Evolutionary conservation across 2,329 filamentous ascomycete species (phyloP).

Genomic region (Microdochium trichocladiopsis): DNA sequence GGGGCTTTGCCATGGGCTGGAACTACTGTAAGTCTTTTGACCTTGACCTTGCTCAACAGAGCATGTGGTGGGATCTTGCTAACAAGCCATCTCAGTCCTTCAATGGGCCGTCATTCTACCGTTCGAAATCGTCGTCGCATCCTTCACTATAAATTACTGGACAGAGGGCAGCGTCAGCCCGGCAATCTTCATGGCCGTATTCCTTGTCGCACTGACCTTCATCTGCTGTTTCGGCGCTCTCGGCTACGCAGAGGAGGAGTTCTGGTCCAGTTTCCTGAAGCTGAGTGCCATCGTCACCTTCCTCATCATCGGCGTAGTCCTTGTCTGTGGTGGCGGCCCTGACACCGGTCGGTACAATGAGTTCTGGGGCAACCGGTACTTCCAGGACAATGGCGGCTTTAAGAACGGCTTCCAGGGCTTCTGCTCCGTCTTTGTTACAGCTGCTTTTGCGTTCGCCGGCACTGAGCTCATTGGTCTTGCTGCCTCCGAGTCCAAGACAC

Average conservation of each 20-base stretch:
- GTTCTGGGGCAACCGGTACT: constrained; percentile 42
- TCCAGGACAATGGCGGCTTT: constrained; percentile 50
- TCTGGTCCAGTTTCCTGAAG: constrained; percentile 50
- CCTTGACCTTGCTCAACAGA: constrained; percentile 2
- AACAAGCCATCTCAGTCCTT: constrained; percentile 19
- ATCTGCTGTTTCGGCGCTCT: constrained; percentile 51
- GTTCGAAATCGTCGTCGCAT: constrained; percentile 40
- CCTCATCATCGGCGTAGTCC: constrained; percentile 54
- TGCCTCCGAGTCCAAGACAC: constrained; percentile 64
- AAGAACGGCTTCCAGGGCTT: constrained; percentile 69
- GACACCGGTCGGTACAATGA: constrained; percentile 32
- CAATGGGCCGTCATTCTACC: constrained; percentile 41
- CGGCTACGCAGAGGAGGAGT: constrained; percentile 54
- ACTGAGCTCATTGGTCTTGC: constrained; percentile 71
- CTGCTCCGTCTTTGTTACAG: constrained; percentile 65
- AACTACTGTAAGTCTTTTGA: constrained; percentile 29
- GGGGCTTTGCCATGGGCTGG: constrained; percentile 40
- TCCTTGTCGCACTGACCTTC: constrained; percentile 40
- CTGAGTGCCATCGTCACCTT: constrained; percentile 52
- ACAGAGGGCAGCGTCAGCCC: constrained; percentile 29
- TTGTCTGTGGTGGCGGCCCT: constrained; percentile 54
- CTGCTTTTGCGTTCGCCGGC: constrained; percentile 66
- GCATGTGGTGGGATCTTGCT: neutral
- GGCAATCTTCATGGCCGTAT: constrained; percentile 49
- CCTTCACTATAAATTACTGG: constrained; percentile 42